Evolutionary conservation across 1,284 basidiomycete genomes (phyloP).

Genomic region (Entoloma clypeatum): DNA sequence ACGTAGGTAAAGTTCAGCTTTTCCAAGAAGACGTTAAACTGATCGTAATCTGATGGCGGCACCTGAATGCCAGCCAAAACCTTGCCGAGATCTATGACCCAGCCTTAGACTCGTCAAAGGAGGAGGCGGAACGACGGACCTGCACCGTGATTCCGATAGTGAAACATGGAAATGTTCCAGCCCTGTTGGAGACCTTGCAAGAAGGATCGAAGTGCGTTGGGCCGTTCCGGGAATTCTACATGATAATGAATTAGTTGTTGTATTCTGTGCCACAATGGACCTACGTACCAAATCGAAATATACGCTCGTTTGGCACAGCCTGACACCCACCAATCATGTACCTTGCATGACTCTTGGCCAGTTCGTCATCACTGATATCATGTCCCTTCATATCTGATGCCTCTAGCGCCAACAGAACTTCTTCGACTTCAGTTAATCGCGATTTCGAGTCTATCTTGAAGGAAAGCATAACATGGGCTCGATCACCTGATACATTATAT

Average conservation of each 20-base stretch:
- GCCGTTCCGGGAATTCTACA: slow-evolving; percentile 94
- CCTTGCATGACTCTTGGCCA: slow-evolving; percentile 91
- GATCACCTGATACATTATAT: slow-evolving; percentile 58
- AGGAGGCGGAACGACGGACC: slow-evolving; percentile 47
- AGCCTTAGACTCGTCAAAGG: slow-evolving; percentile 12
- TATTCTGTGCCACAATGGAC: too few relatives aligned
- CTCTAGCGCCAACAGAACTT: slow-evolving; percentile 61
- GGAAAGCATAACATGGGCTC: slow-evolving; percentile 87
- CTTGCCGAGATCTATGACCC: slow-evolving; percentile 75
- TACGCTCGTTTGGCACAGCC: slow-evolving; percentile 77
- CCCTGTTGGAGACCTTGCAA: slow-evolving; percentile 75
- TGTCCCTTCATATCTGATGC: slow-evolving; percentile 74
- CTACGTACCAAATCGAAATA: slow-evolving; percentile 92
- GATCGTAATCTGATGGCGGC: slow-evolving; percentile 57
- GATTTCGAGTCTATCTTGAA: slow-evolving; percentile 76
- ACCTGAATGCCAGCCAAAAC: slow-evolving; percentile 95
- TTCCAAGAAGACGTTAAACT: slow-evolving; percentile 74
- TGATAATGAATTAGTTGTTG: too few relatives aligned
- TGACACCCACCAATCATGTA: slow-evolving; percentile 91
- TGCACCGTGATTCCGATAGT: slow-evolving; percentile 96
- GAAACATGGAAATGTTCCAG: slow-evolving; percentile 97
- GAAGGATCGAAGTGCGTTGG: slow-evolving; percentile 89
- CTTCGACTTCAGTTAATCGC: slow-evolving; percentile 65
- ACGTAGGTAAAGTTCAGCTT: slow-evolving; percentile 85
- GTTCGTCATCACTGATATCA: slow-evolving; percentile 93